A percentile compares a stretch with the other conserved stretches of the same genome.
Evolutionary conservation across 116 monocot genomes (phyloP).

Genomic region (Iris pallida): DNA sequence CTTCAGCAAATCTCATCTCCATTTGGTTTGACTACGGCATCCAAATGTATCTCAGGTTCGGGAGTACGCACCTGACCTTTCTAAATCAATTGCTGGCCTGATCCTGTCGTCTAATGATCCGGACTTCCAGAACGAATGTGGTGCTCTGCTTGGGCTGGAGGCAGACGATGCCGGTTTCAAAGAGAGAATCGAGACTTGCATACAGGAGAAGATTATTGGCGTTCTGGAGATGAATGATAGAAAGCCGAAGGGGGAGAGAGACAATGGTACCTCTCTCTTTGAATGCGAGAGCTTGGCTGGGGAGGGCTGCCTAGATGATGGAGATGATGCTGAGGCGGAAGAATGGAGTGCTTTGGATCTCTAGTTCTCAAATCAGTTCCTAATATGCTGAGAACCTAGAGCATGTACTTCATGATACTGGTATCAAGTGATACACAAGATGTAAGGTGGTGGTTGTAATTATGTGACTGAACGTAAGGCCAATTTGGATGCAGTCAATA

Average conservation of each 20-base stretch:
- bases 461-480: too few relatives aligned
- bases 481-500: too few relatives aligned
- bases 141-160: slow-evolving; percentile 52
- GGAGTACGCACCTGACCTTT: slow-evolving; percentile 61
- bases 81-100: slow-evolving; percentile 59
- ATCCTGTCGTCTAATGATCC: slow-evolving; percentile 68
- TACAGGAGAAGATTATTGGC: slow-evolving; percentile 45
- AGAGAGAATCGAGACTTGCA: slow-evolving; percentile 43
- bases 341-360: slow-evolving; percentile 24
- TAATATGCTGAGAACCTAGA: too few relatives aligned
- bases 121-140: slow-evolving; percentile 64
- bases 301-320: slow-evolving; percentile 21
- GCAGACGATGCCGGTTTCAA: slow-evolving; percentile 20
- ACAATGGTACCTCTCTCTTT: slow-evolving; percentile 40
- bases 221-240: slow-evolving; percentile 50
- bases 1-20: too few relatives aligned
- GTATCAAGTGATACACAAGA: too few relatives aligned
- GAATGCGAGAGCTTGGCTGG: slow-evolving; percentile 32
- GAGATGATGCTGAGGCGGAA: slow-evolving; percentile 21
- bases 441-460: too few relatives aligned
- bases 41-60: slow-evolving; percentile 47
- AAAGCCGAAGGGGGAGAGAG: slow-evolving; percentile 31
- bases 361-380: neutral
- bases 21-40: too few relatives aligned
- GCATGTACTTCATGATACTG: too few relatives aligned